phyloP scores from a whole-genome alignment of 2,329 filamentous ascomycete genomes.

The Microsporum audouinii region DNA sequence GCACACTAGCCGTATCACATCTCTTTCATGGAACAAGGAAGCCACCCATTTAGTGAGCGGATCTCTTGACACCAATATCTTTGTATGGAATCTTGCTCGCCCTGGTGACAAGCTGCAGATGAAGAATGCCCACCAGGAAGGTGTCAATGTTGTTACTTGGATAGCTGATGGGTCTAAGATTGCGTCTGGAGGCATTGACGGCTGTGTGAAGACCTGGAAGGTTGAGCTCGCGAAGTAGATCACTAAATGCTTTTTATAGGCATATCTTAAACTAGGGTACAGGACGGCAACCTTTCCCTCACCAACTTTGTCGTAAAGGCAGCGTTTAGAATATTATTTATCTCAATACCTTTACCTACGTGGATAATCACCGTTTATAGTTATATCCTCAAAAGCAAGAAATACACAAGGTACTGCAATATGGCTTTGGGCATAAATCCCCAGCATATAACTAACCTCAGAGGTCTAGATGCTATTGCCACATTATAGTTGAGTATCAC shows the following conservation, averaged over 20 bases:
- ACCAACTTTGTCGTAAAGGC: not conserved
- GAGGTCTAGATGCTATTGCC: too few species aligned
- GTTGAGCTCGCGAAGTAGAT: constrained; percentile 38
- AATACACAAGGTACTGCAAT: too few species aligned
- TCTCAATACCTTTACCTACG: too few species aligned
- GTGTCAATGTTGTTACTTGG: constrained; percentile 81
- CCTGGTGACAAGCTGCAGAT: constrained; percentile 77
- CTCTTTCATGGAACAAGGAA: constrained; percentile 61
- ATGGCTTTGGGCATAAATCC: too few species aligned
- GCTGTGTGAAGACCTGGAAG: constrained; percentile 79
- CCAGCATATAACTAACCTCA: too few species aligned
- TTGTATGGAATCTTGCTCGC: constrained; percentile 76
- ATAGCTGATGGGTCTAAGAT: constrained; percentile 54
- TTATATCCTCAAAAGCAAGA: too few species aligned
- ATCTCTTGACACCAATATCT: constrained; percentile 79
- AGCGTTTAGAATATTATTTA: too few species aligned
- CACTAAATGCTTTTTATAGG: not conserved
- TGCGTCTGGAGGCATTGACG: constrained; percentile 74
- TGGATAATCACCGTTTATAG: too few species aligned
- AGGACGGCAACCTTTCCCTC: not conserved
- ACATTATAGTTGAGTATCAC: too few species aligned
- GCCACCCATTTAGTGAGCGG: constrained; percentile 74
- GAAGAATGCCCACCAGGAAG: constrained; percentile 87
- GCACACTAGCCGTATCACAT: constrained; percentile 57
- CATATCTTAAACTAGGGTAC: not conserved